A percentile compares a stretch with the other conserved stretches of the same genome.
phyloP scores from a whole-genome alignment of 116 monocot genomes.

The Zostera marina region DNA sequence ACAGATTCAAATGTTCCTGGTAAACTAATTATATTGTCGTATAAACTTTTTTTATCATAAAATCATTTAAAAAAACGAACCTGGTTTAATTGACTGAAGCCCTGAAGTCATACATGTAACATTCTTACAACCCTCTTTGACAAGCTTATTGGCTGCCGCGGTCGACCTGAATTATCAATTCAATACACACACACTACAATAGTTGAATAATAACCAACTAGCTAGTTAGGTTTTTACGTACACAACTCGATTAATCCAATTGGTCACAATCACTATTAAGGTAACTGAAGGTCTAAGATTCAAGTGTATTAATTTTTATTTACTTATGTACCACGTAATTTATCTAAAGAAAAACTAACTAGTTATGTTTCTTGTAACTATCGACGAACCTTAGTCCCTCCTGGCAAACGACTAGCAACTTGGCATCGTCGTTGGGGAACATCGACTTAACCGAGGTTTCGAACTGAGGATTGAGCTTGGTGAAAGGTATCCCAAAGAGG shows the following conservation, averaged over 20 bases:
- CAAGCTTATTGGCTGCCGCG: constrained; percentile 58
- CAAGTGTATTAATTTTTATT: too few relatives aligned
- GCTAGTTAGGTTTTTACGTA: too few relatives aligned
- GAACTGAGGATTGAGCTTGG: constrained; percentile 71
- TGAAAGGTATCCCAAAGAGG: constrained; percentile 77
- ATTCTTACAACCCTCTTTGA: constrained; percentile 57
- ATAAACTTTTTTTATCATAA: too few relatives aligned
- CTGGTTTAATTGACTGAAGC: constrained; percentile 77
- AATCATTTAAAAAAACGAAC: too few relatives aligned
- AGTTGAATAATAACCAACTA: constrained; percentile 6
- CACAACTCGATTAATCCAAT: too few relatives aligned
- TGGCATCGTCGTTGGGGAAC: constrained; percentile 46
- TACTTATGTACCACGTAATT: too few relatives aligned
- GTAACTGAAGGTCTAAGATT: too few relatives aligned
- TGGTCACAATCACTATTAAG: too few relatives aligned
- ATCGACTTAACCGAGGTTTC: constrained; percentile 35
- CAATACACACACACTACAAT: constrained; percentile 1
- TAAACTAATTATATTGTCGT: too few relatives aligned
- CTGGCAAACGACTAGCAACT: constrained; percentile 72
- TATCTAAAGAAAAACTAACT: too few relatives aligned
- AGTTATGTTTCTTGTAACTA: too few relatives aligned
- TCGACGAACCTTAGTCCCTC: constrained; percentile 95
- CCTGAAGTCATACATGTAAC: constrained; percentile 69
- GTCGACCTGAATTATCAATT: constrained; percentile 56
- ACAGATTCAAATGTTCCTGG: constrained; percentile 79